phyloP scores from a whole-genome alignment of 192 early-diverging fungal genomes.

The Mortierella antarctica region DNA sequence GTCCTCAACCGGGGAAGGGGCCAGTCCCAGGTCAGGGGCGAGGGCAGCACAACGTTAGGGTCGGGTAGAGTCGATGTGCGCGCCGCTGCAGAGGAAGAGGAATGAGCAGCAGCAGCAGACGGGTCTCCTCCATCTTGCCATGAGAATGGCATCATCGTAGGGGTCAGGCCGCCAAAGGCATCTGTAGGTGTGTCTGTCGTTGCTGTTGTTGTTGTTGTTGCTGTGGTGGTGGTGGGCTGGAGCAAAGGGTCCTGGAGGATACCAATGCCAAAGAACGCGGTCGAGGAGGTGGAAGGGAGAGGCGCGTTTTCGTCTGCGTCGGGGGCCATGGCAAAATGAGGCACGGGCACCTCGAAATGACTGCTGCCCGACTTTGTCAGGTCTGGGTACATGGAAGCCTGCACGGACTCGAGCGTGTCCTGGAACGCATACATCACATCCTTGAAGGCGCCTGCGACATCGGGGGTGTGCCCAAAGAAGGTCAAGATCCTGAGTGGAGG shows the following conservation, averaged over 20 bases:
- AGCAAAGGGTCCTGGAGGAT: constrained; percentile 4
- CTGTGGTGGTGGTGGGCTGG: not conserved
- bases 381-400: constrained; percentile 41
- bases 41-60: not conserved
- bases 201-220: not conserved
- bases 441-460: constrained; percentile 30
- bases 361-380: constrained; percentile 8
- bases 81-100: not conserved
- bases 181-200: not conserved
- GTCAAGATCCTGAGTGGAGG: constrained; percentile 31
- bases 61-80: not conserved
- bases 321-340: constrained; percentile 5
- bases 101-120: not conserved
- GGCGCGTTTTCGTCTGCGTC: not conserved
- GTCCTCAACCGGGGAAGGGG: constrained; percentile 18
- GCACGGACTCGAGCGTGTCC: constrained; percentile 32
- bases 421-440: constrained; percentile 35
- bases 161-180: too few species aligned
- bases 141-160: not conserved
- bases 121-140: not conserved
- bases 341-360: constrained; percentile 15
- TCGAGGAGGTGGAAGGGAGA: not conserved
- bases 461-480: constrained; percentile 36
- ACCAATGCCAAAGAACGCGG: constrained; percentile 7
- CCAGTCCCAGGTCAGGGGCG: constrained; percentile 28